phyloP scores from a whole-genome alignment of 1,139 yeast species.

The Ashbya aceris region DNA sequence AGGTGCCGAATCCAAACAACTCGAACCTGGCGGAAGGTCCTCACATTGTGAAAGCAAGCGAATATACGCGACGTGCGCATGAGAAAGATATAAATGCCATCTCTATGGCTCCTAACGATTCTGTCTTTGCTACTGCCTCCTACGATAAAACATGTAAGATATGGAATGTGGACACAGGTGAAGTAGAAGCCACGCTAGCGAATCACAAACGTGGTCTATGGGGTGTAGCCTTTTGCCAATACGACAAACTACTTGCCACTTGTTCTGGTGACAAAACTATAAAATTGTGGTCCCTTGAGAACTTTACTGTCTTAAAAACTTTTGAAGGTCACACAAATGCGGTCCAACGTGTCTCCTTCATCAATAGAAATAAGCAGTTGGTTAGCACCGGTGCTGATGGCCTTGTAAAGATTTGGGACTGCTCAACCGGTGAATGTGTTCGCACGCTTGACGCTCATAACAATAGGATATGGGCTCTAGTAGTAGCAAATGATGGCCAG shows the following conservation, averaged over 20 bases:
- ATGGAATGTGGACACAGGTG: slow-evolving; percentile 80
- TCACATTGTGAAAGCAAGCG: slow-evolving; percentile 42
- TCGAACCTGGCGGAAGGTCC: slow-evolving; percentile 21
- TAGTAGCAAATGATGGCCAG: slow-evolving; percentile 55
- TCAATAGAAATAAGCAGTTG: slow-evolving; percentile 58
- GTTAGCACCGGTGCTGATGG: slow-evolving; percentile 94
- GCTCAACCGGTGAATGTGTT: slow-evolving; percentile 62
- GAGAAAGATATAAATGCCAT: slow-evolving; percentile 90
- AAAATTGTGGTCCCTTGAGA: slow-evolving; percentile 78
- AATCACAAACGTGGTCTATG: slow-evolving; percentile 95
- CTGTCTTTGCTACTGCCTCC: slow-evolving; percentile 85
- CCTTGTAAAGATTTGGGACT: slow-evolving; percentile 82
- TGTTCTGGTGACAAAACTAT: slow-evolving; percentile 87
- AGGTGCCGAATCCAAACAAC: slow-evolving; percentile 41
- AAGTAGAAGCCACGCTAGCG: slow-evolving; percentile 68
- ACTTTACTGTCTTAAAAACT: slow-evolving; percentile 67
- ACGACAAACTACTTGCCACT: slow-evolving; percentile 67
- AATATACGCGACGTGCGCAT: slow-evolving; percentile 89
- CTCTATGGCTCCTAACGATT: slow-evolving; percentile 84
- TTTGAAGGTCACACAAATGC: slow-evolving; percentile 94
- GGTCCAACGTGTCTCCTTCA: slow-evolving; percentile 69
- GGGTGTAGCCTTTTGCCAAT: slow-evolving; percentile 77
- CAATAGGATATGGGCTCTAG: slow-evolving; percentile 90
- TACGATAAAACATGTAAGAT: slow-evolving; percentile 86
- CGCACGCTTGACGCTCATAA: slow-evolving; percentile 85